Base-by-base conservation (phyloP, 75 land plant species). In the Isoetes taiwanensis region DNA sequence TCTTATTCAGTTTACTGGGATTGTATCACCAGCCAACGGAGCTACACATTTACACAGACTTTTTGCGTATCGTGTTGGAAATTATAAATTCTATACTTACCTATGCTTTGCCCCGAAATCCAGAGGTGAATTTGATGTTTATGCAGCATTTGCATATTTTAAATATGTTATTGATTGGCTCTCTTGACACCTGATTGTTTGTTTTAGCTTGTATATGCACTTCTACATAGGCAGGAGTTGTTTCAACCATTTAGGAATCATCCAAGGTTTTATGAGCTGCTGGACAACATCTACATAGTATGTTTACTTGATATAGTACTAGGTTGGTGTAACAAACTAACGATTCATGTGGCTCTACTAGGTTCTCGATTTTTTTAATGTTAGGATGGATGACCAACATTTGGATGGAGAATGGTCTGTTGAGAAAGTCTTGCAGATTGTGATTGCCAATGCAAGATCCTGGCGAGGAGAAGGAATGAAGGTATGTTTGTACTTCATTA, bases 401-500 rank as follows among this genome's bases (percentile, higher is more conserved):
- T 41, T 50, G 35, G 77, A 78, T 59, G 94, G 73, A 46, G 89
- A 84, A 54, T 84, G 84, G 88, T 87, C 89, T 3, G 94, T 84
- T 3, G 89, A 87, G 58, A 87, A 78, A 43, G 94, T 87, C 11
- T 82, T 84, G 16, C 75, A 87, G 62, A 54, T 78, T 12, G 80
- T 87, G 23, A 68, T 84, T 14, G 72, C 58, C 16, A 80, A 80
- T 61, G 78, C 85, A 31, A 63, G 94, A 53, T 84, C 81, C 39
- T 87, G 94, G 94, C 84, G 89, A 28, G 94, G 89, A 34, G 94
- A 87, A 65, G 89, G 89, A 8, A 72, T 87, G 82, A 87, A 87
- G 84, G 87, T 86, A 32, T 21, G 9, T 30, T 14, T 24, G 20
- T 5, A 43, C 8, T 37, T 21, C 19, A 8, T 30, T 2, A 28